Base-by-base conservation (phyloP, 495 filamentous ascomycete species). In the Viridothelium virens region DNA sequence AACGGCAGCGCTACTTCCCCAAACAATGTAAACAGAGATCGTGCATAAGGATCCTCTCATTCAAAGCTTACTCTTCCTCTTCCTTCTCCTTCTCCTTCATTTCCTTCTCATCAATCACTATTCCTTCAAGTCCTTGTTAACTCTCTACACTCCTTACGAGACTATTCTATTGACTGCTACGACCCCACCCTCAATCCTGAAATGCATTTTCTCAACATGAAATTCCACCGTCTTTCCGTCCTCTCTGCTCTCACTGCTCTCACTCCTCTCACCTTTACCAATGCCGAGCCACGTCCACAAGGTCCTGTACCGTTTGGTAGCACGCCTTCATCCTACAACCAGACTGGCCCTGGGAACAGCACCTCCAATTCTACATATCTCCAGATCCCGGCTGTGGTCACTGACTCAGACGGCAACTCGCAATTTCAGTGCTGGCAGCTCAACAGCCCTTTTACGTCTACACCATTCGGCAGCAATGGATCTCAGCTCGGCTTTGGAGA, bases 381-480 rank as follows among this genome's bases (percentile, higher is more conserved):
- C 31, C 53, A 59, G 31, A 5, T 59, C 31, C 53, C 53, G 3
- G 53, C 53, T 31, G n/a, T 59, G 25, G 53, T 36, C 18, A 59
- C 6, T 14, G 53, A 14, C 53, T 59, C 53, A 9, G n/a, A 59
- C 14, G 53, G 53, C 6, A 59, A 59, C 31, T 33, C 53, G 31
- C 53, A 59, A 5, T 59, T 59, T 31, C 53, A 59, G 18, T 59
- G 53, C 53, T 59, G 53, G 53, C 53, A 59, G 53, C 53, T 59
- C 25, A 7, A 59, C 18, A 59, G 14, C 14, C 31, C 53, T 9
- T 59, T 59, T 36, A 18, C 18, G 6, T 5, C 53, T 6, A 34
- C 6, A 2, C 36, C 53, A 14, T 34, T 9, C 36, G 53, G 53
- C 18, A 14, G 53, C 5, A 33, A 59, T 10, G 53, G 5, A 36